These are phyloP conservation scores for Abrus precatorius DNA, from an alignment of 306 rosid species.

Conservation along the genomic window DNA sequence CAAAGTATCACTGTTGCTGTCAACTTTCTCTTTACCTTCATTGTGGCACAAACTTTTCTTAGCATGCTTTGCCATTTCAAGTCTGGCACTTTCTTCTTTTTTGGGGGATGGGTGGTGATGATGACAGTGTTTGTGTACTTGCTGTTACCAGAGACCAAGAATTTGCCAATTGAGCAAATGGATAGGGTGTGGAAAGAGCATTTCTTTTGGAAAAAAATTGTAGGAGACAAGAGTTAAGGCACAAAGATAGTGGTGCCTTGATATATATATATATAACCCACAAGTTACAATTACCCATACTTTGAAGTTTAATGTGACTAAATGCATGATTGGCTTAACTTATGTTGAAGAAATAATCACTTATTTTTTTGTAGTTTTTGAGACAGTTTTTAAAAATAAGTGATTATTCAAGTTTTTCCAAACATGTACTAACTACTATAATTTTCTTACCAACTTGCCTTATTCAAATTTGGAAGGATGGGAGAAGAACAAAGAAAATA, in stretches of 20 bases:
- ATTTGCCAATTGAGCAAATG: slow-evolving; percentile 70
- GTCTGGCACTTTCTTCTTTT: slow-evolving; percentile 74
- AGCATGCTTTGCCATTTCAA: slow-evolving; percentile 70
- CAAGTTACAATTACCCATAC: background rate
- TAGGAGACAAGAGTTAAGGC: slow-evolving; percentile 39
- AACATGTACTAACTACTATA: background rate
- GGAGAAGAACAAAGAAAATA: background rate
- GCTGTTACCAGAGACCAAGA: slow-evolving; percentile 72
- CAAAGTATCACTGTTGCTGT: slow-evolving; percentile 67
- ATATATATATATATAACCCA: background rate
- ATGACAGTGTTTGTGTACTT: slow-evolving; percentile 68
- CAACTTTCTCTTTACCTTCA: slow-evolving; percentile 66
- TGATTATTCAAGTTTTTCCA: background rate
- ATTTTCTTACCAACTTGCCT: background rate
- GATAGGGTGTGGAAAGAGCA: slow-evolving; percentile 67
- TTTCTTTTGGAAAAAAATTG: slow-evolving; percentile 68
- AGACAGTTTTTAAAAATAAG: too few species aligned
- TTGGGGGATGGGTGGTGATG: slow-evolving; percentile 66
- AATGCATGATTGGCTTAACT: too few species aligned
- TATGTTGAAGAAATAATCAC: too few species aligned
- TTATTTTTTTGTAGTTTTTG: too few species aligned
- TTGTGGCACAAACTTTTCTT: slow-evolving; percentile 72
- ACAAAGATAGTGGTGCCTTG: slow-evolving; percentile 21
- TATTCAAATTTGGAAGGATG: background rate
- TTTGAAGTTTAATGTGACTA: too few species aligned